phyloP scores from a whole-genome alignment of 306 rosid species.

The Malus fusca region DNA sequence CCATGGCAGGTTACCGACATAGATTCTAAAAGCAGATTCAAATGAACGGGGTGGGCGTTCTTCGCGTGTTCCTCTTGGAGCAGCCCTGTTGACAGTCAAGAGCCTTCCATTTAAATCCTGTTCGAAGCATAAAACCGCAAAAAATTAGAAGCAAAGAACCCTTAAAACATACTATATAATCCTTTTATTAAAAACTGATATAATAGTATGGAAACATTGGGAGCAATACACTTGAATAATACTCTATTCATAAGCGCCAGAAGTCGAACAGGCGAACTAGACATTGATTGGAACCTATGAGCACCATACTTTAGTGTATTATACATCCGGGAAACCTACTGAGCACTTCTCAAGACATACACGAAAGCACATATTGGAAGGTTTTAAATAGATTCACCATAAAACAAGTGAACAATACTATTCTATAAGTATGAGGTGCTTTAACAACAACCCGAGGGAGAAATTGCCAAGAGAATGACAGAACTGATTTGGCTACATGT shows the following conservation, averaged over 20 bases:
- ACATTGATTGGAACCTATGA: background rate
- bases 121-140: background rate
- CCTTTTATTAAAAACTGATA: background rate
- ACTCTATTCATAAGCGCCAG: background rate
- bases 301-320: background rate
- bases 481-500: background rate
- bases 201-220: background rate
- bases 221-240: background rate
- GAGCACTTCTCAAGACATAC: background rate
- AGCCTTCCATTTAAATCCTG: constrained; percentile 73
- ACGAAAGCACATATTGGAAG: background rate
- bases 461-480: background rate
- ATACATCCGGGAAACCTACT: background rate
- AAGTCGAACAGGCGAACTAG: background rate
- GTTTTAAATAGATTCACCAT: too few relatives aligned
- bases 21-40: constrained; percentile 40
- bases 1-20: constrained; percentile 93
- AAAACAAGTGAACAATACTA: background rate
- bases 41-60: constrained; percentile 54
- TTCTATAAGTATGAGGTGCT: background rate
- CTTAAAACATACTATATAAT: background rate
- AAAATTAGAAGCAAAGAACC: background rate
- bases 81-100: constrained; percentile 86
- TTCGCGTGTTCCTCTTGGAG: constrained; percentile 65
- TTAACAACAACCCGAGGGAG: background rate